Conservation (phyloP, 495 filamentous ascomycete genomes). For the Wilcoxina mikolae region DNA sequence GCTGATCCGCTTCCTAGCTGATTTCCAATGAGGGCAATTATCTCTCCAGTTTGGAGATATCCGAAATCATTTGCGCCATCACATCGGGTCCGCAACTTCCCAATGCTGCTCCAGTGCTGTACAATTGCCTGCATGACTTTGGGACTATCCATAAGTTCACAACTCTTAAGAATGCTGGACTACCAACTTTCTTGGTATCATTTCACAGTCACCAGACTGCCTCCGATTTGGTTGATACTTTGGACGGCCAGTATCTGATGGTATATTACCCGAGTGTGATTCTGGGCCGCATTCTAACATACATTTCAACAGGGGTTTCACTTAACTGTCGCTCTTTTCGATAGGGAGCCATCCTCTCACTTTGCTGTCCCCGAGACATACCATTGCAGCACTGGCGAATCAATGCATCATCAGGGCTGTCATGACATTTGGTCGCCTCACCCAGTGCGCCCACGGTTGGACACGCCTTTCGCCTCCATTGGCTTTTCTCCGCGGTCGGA, state of each 20-base stretch:
- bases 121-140: conserved; percentile 19
- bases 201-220: conserved; percentile 18
- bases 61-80: conserved; percentile 17
- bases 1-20: neutral
- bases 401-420: neutral
- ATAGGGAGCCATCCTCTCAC: conserved; percentile 8
- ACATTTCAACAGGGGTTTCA: conserved; percentile 13
- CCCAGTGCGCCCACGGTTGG: neutral
- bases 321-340: conserved; percentile 18
- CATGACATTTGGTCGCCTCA: neutral
- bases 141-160: conserved; percentile 22
- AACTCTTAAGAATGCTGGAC: conserved; percentile 9
- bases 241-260: conserved; percentile 27
- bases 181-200: conserved; percentile 18
- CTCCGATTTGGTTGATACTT: conserved; percentile 14
- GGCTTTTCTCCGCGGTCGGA: neutral
- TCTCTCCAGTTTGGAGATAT: neutral
- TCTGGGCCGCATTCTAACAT: neutral
- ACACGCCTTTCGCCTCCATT: neutral
- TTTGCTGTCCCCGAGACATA: conserved; percentile 4
- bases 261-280: conserved; percentile 5
- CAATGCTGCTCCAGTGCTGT: conserved; percentile 8
- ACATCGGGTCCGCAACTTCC: conserved; percentile 10
- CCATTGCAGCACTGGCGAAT: neutral
- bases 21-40: neutral